phyloP scores from a whole-genome alignment of 257 asterid genomes.

The Forsythia viridissima region DNA sequence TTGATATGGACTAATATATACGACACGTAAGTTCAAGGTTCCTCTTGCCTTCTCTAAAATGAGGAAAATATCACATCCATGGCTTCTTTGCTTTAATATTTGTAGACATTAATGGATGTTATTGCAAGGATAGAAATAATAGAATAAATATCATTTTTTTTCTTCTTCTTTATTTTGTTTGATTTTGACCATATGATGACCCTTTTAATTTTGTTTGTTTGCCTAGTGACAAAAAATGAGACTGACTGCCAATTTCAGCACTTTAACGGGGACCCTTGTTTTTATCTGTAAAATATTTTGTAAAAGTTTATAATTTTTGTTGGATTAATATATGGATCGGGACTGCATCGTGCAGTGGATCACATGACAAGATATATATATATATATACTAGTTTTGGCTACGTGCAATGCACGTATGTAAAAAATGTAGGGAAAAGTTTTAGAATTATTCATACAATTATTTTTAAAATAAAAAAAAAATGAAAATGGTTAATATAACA shows the following conservation, averaged over 20 bases:
- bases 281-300: neutral
- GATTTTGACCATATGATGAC: neutral
- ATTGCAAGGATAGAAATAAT: conserved; percentile 1
- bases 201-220: neutral
- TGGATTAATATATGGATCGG: neutral
- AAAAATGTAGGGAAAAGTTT: too few relatives aligned
- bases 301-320: neutral
- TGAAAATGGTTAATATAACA: too few relatives aligned
- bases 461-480: too few relatives aligned
- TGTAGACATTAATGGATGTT: conserved; percentile 15
- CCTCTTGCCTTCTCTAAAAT: conserved; percentile 3
- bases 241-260: neutral
- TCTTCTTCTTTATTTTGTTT: neutral
- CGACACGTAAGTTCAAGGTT: neutral
- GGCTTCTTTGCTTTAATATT: neutral
- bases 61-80: conserved; percentile 24
- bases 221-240: conserved; percentile 4
- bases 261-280: neutral
- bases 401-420: too few relatives aligned
- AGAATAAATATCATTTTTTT: neutral
- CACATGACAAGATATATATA: neutral
- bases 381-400: too few relatives aligned
- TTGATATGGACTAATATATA: neutral
- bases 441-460: too few relatives aligned
- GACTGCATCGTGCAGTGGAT: neutral